A percentile compares a stretch with the other conserved stretches of the same genome.
Evolutionary conservation across 805 yeast species (phyloP).

Genomic region (Lipomyces chichibuensis): DNA sequence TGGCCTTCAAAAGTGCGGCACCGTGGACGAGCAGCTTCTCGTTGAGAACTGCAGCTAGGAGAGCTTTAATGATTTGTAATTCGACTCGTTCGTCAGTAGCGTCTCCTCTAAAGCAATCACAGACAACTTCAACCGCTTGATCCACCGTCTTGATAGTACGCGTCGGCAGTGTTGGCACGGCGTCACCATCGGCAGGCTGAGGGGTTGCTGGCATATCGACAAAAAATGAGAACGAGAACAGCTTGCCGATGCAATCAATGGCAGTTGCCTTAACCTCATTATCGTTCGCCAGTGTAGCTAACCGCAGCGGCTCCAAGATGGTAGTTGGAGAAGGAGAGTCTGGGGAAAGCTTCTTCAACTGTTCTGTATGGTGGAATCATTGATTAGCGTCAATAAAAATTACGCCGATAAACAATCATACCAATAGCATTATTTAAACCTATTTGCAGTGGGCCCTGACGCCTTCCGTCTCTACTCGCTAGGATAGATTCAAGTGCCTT

Average conservation of each 20-base stretch:
- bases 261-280: constrained; percentile 71
- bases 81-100: constrained; percentile 88
- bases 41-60: constrained; percentile 83
- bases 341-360: constrained; percentile 38
- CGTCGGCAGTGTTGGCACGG: constrained; percentile 35
- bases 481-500: constrained; percentile 62
- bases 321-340: constrained; percentile 51
- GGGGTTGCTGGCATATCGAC: constrained; percentile 40
- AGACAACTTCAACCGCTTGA: constrained; percentile 73
- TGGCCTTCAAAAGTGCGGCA: constrained; percentile 80
- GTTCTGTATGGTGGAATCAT: constrained; percentile 40
- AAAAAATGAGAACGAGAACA: constrained; percentile 83
- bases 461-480: constrained; percentile 62
- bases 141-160: constrained; percentile 27
- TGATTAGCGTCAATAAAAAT: not conserved
- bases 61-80: constrained; percentile 87
- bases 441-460: constrained; percentile 47
- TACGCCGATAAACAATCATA: constrained; percentile 23
- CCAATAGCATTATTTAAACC: constrained; percentile 45
- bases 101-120: constrained; percentile 87
- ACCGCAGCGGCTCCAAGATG: constrained; percentile 78
- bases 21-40: constrained; percentile 88
- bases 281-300: constrained; percentile 62
- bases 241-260: constrained; percentile 81
- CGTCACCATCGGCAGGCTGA: constrained; percentile 13